Evolutionary conservation across 2,329 filamentous ascomycete genomes (phyloP).

Genomic region (Cercospora sp.): DNA sequence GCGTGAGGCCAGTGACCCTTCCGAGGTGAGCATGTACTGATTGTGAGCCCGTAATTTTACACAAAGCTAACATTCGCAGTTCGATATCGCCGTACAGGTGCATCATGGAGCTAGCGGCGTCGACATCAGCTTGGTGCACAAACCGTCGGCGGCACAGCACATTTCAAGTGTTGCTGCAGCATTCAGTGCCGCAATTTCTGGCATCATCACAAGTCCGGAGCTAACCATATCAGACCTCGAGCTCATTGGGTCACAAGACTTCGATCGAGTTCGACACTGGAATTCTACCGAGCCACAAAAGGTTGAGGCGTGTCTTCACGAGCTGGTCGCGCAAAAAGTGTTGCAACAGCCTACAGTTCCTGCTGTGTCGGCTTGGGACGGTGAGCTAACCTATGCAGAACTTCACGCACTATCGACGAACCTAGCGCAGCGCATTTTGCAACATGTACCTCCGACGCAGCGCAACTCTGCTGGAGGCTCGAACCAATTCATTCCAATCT

Average conservation of each 20-base stretch:
- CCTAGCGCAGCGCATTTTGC: background rate
- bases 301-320: background rate
- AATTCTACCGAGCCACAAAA: background rate
- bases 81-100: background rate
- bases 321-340: background rate
- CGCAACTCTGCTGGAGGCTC: too few relatives aligned
- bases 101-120: background rate
- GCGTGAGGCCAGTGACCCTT: background rate
- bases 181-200: background rate
- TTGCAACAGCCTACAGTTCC: background rate
- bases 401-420: background rate
- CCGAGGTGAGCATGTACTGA: background rate
- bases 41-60: background rate
- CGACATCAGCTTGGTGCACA: background rate
- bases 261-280: background rate
- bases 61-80: background rate
- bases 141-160: background rate
- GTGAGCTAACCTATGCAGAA: background rate
- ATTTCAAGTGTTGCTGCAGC: background rate
- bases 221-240: background rate
- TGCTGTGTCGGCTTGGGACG: background rate
- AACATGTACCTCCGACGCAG: background rate
- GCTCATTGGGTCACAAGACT: background rate
- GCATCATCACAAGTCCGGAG: background rate
- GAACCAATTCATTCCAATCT: background rate